phyloP scores from a whole-genome alignment of 495 filamentous ascomycete species.

The Aspergillus campestris region DNA sequence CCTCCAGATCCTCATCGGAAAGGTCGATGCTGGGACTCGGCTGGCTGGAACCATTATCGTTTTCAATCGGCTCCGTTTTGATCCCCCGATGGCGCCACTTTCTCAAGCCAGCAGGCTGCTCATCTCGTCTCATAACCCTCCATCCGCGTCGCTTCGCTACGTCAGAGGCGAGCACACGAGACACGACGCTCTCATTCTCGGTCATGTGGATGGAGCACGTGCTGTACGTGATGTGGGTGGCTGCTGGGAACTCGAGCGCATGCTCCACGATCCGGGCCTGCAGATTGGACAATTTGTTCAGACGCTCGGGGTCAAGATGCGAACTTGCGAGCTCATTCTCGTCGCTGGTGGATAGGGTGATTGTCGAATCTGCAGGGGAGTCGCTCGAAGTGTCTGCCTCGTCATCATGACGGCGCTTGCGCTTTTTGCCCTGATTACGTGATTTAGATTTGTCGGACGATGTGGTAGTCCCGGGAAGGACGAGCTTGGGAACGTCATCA shows the following conservation, averaged over 20 bases:
- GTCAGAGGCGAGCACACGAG: conserved; percentile 54
- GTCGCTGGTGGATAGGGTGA: conserved; percentile 17
- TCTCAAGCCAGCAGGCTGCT: conserved; percentile 62
- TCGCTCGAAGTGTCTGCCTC: conserved; percentile 16
- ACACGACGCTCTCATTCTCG: conserved; percentile 84
- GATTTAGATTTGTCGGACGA: conserved; percentile 13
- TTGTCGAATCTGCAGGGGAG: not conserved
- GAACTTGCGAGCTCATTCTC: conserved; percentile 27
- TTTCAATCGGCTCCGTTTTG: conserved; percentile 16
- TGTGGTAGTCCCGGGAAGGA: conserved; percentile 27
- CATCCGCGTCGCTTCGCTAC: conserved; percentile 64
- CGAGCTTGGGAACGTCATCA: conserved; percentile 59
- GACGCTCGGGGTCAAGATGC: conserved; percentile 36
- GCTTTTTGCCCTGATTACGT: conserved; percentile 33
- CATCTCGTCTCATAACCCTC: conserved; percentile 58
- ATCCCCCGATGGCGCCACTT: conserved; percentile 65
- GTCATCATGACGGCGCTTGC: conserved; percentile 26
- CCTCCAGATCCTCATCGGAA: conserved; percentile 51
- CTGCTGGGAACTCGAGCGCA: conserved; percentile 75
- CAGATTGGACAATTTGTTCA: conserved; percentile 64
- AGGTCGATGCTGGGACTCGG: conserved; percentile 18
- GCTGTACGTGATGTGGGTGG: conserved; percentile 72
- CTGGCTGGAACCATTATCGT: conserved; percentile 4
- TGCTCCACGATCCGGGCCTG: conserved; percentile 72
- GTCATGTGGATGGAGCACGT: conserved; percentile 81